Evolutionary conservation across 2,329 filamentous ascomycete species (phyloP).

Genomic region (Alternaria sp.): DNA sequence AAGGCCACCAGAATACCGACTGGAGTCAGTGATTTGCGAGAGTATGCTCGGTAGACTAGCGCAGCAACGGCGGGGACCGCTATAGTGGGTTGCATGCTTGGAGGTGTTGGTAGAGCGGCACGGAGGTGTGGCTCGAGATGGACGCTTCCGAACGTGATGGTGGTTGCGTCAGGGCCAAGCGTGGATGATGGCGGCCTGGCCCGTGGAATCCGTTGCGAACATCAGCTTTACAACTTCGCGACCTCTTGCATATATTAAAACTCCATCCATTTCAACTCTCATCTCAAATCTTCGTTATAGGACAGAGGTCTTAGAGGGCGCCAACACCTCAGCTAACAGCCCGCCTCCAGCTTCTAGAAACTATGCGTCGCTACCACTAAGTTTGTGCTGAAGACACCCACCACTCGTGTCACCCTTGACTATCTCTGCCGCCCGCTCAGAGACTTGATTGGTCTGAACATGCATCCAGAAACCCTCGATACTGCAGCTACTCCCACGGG

Average conservation of each 20-base stretch:
- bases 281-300: not conserved
- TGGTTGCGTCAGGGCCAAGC: slow-evolving; percentile 16
- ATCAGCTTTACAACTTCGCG: not conserved
- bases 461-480: not conserved
- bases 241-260: not conserved
- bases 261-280: not conserved
- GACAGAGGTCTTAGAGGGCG: not conserved
- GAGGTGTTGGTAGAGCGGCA: slow-evolving; percentile 10
- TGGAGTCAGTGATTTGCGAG: slow-evolving; percentile 71
- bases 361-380: not conserved
- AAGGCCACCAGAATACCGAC: slow-evolving; percentile 74
- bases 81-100: slow-evolving; percentile 39
- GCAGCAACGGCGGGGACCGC: slow-evolving; percentile 44
- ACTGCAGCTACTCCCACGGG: not conserved
- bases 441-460: not conserved
- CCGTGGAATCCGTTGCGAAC: not conserved
- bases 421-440: not conserved
- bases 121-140: slow-evolving; percentile 16
- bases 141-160: not conserved
- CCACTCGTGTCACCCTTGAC: not conserved
- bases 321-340: not conserved
- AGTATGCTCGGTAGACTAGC: slow-evolving; percentile 50
- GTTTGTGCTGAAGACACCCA: not conserved
- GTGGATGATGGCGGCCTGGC: not conserved
- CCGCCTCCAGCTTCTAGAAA: not conserved